A percentile compares a stretch with the other conserved stretches of the same genome.
These are phyloP conservation scores for Diplocarpon mali DNA, from an alignment of 2,329 filamentous ascomycete genomes.

Conservation along the genomic window DNA sequence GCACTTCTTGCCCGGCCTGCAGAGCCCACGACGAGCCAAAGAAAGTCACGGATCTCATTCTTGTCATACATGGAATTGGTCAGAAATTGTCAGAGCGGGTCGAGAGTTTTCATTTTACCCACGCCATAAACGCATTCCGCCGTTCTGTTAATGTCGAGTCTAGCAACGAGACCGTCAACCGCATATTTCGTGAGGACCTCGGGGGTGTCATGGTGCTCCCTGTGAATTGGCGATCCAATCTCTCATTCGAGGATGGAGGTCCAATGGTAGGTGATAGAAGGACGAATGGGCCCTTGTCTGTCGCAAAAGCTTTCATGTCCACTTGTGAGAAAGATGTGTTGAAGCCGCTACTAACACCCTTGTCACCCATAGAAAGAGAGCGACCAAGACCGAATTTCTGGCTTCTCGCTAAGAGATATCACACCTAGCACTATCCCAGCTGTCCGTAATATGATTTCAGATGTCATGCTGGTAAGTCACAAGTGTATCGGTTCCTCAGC, in stretches of 20 bases:
- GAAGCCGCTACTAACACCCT: too few species aligned
- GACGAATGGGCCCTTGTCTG: too few species aligned
- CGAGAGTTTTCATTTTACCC: constrained; percentile 94
- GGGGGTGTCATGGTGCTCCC: constrained; percentile 91
- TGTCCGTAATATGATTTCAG: constrained; percentile 86
- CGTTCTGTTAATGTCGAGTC: constrained; percentile 79
- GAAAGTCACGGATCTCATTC: constrained; percentile 73
- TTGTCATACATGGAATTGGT: constrained; percentile 91
- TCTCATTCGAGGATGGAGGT: constrained; percentile 77
- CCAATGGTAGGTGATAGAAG: constrained; percentile 29
- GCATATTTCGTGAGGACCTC: constrained; percentile 63
- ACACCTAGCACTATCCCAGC: constrained; percentile 84
- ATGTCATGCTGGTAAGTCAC: constrained; percentile 65
- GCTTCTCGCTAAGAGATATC: constrained; percentile 72
- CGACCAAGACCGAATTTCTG: constrained; percentile 46
- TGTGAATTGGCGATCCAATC: constrained; percentile 81
- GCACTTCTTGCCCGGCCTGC: constrained; percentile 43
- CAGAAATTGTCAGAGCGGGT: constrained; percentile 92
- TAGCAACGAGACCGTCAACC: constrained; percentile 60
- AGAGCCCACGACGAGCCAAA: constrained; percentile 50
- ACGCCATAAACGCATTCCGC: constrained; percentile 85
- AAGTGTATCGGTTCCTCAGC: too few species aligned
- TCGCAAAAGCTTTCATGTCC: too few species aligned
- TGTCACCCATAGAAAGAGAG: constrained; percentile 31
- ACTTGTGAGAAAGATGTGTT: too few species aligned